These are phyloP conservation scores for Phallus indusiatus DNA, from an alignment of 768 basidiomycete species.

Conservation along the genomic window DNA sequence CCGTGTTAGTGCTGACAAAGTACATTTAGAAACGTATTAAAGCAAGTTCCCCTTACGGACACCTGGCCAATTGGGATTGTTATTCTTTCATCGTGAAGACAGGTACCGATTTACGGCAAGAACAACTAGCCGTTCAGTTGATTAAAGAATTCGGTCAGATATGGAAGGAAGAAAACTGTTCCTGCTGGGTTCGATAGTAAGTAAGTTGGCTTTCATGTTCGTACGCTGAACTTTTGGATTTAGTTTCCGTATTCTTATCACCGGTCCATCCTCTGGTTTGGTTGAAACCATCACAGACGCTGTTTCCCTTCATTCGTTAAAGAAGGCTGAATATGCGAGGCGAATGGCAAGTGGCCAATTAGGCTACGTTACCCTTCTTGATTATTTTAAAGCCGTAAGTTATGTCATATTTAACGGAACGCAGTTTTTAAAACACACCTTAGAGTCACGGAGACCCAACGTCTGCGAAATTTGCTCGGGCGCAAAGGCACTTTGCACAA, in stretches of 20 bases:
- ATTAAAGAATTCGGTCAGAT: slow-evolving; percentile 89
- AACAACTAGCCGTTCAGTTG: slow-evolving; percentile 93
- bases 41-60: slow-evolving; percentile 90
- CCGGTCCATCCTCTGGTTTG: slow-evolving; percentile 84
- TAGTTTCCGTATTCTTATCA: slow-evolving; percentile 94
- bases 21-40: slow-evolving; percentile 69
- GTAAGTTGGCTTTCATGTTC: slow-evolving; percentile 1
- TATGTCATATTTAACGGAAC: not conserved
- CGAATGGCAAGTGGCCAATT: slow-evolving; percentile 70
- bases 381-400: slow-evolving; percentile 83
- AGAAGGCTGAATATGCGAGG: slow-evolving; percentile 95
- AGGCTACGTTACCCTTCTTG: slow-evolving; percentile 80
- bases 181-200: slow-evolving; percentile 91
- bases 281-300: slow-evolving; percentile 99
- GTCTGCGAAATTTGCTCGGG: slow-evolving; percentile 79
- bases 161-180: slow-evolving; percentile 89
- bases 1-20: no score
- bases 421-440: not conserved
- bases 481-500: slow-evolving; percentile 90
- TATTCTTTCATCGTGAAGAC: slow-evolving; percentile 98
- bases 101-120: slow-evolving; percentile 91
- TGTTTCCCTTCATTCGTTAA: slow-evolving; percentile 97
- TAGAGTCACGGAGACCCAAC: slow-evolving; percentile 87
- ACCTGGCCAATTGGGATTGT: slow-evolving; percentile 82
- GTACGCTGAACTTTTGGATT: not conserved